phyloP scores from a whole-genome alignment of 2,329 filamentous ascomycete genomes.

The Aplosporella prunicola region DNA sequence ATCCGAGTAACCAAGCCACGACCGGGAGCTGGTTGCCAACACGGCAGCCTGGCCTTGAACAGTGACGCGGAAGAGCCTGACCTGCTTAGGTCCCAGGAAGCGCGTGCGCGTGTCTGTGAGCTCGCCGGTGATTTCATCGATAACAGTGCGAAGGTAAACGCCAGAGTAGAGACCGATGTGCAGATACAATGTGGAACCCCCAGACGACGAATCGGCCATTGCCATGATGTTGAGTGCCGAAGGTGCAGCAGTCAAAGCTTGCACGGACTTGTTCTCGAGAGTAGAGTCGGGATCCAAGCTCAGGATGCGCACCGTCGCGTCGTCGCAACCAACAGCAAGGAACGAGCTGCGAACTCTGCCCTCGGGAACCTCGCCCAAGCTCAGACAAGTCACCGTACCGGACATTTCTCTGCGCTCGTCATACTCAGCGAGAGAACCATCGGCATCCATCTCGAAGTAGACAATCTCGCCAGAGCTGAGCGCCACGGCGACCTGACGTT shows the following conservation, averaged over 20 bases:
- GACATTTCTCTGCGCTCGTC: constrained; percentile 91
- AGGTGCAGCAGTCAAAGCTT: constrained; percentile 82
- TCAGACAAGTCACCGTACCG: constrained; percentile 89
- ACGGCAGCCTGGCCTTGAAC: constrained; percentile 79
- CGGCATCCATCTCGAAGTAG: constrained; percentile 94
- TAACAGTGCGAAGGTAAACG: constrained; percentile 86
- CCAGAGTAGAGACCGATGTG: constrained; percentile 95
- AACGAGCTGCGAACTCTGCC: constrained; percentile 84
- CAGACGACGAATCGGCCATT: constrained; percentile 89
- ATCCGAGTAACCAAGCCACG: constrained; percentile 95
- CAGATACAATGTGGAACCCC: constrained; percentile 80
- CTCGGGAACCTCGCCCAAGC: constrained; percentile 83
- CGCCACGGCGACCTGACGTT: constrained; percentile 85
- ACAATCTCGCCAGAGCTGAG: constrained; percentile 94
- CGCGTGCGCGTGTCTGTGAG: constrained; percentile 89
- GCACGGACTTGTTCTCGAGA: constrained; percentile 86
- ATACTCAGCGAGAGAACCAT: constrained; percentile 85
- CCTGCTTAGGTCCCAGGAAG: constrained; percentile 83
- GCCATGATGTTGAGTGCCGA: constrained; percentile 84
- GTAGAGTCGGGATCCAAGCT: constrained; percentile 85
- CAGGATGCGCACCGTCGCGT: constrained; percentile 87
- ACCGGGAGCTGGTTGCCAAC: constrained; percentile 79
- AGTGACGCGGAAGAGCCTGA: constrained; percentile 83
- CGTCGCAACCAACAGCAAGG: constrained; percentile 91
- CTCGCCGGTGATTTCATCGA: constrained; percentile 93